phyloP scores from a whole-genome alignment of 75 land plant species.

The Pinus albicaulis region DNA sequence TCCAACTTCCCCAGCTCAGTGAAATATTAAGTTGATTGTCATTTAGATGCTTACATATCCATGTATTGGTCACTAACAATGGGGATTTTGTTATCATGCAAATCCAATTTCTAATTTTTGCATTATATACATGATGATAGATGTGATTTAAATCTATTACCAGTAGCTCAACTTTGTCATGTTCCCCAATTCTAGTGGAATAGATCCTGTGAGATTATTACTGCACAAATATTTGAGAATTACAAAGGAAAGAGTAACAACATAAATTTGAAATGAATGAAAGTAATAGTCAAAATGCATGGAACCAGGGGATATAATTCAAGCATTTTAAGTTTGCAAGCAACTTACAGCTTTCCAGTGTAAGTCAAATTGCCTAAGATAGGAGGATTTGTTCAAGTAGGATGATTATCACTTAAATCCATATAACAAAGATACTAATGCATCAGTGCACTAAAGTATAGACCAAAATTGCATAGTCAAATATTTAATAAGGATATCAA shows the following conservation, averaged over 20 bases:
- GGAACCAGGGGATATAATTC: neutral
- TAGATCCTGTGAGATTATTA: neutral
- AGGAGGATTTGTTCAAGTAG: slow-evolving; percentile 83
- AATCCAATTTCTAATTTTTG: neutral
- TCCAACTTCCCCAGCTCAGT: slow-evolving; percentile 87
- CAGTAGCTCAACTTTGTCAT: slow-evolving; percentile 3
- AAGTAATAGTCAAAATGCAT: too few species aligned
- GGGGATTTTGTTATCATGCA: neutral
- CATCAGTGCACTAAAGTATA: neutral
- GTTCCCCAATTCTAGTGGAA: slow-evolving; percentile 69
- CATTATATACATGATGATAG: neutral
- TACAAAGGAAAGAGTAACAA: neutral
- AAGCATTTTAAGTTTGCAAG: neutral
- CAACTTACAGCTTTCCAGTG: slow-evolving; percentile 82
- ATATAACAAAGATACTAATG: slow-evolving; percentile 24
- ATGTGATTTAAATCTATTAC: slow-evolving; percentile 31
- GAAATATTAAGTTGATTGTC: slow-evolving; percentile 80
- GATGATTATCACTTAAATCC: slow-evolving; percentile 81
- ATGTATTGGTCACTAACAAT: neutral
- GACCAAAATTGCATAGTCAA: neutral
- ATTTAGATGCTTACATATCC: slow-evolving; percentile 65
- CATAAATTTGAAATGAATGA: neutral
- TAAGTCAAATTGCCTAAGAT: slow-evolving; percentile 84
- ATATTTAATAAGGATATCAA: neutral
- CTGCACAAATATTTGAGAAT: neutral